Base-by-base conservation (phyloP, 2,329 filamentous ascomycete species). In the Ascochyta pisi region DNA sequence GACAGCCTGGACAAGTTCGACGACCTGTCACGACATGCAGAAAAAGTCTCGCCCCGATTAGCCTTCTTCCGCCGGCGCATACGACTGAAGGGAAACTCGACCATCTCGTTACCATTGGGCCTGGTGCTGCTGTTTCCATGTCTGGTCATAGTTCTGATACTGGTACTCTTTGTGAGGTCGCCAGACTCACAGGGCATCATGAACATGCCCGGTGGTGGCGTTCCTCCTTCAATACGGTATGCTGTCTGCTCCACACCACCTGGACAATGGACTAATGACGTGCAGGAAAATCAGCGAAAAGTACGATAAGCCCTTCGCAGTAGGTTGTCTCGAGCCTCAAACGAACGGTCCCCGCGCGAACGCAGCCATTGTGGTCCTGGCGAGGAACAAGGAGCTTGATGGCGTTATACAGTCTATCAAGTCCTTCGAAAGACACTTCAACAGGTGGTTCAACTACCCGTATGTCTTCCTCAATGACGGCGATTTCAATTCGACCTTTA, bases 391-490 rank as follows among this genome's bases (percentile, higher is more conserved):
- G 82, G 95, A 99, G 79, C 77, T 99, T 62, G 93, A 96, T 0
- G 95, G 95, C 57, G 95, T 99, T 35, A 86, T 99, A 63, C 92
- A 98, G 77, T 98, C 95, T 9, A 85, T 99, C 76, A 97, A 97
- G 81, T 98, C 94, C 39, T 93, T 99, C 65, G 95, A 99, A 81
- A 86, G 95, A 67, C 95, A 99, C 78, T 99, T 99, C 86, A 99
- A 99, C 79, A 87, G 93, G 65, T 99, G 94, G 93, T 99, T 92
- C 76, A 87, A 98, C 77, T 99, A 99, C 76, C 95, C 95, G 24
- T 99, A 98, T 74, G 94, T 98, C 66, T 98, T 99, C 77, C 82
- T 99, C 66, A 99, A 99, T 78, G 94, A 99, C 70, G 95, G 89
- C 62, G 93, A 98, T 54, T 99, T 99, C 84, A 93, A 98, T 77